Evolutionary conservation across 2,329 filamentous ascomycete species (phyloP).

Genomic region (Massarina eburnea): DNA sequence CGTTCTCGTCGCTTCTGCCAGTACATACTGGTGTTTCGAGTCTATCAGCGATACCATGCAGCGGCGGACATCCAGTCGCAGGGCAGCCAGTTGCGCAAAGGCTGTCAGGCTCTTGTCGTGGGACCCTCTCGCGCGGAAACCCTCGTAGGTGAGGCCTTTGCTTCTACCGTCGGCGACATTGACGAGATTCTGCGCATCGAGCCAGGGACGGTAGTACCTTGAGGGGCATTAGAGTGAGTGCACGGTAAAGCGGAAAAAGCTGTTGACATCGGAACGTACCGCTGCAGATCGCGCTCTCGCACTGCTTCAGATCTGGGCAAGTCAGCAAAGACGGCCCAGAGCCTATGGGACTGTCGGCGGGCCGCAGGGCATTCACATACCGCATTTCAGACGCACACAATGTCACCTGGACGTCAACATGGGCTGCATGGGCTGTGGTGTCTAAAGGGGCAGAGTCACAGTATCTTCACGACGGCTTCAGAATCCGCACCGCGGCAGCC

Average conservation of each 20-base stretch:
- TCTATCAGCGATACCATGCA: conserved; percentile 43
- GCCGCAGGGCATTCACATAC: too few relatives aligned
- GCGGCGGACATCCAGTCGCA: conserved; percentile 36
- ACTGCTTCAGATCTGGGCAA: conserved; percentile 14
- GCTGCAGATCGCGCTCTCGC: conserved; percentile 33
- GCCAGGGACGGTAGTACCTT: conserved; percentile 41
- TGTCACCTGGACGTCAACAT: too few relatives aligned
- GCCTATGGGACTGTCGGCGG: too few relatives aligned
- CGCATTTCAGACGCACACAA: too few relatives aligned
- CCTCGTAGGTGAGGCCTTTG: conserved; percentile 28
- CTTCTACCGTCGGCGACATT: conserved; percentile 24
- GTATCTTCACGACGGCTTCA: background rate
- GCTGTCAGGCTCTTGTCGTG: conserved; percentile 36
- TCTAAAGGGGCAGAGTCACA: too few relatives aligned
- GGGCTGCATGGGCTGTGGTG: too few relatives aligned
- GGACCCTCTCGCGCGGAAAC: conserved; percentile 22
- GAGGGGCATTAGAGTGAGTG: background rate
- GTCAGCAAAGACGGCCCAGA: too few relatives aligned
- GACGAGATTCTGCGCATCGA: conserved; percentile 37
- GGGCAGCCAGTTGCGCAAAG: conserved; percentile 39
- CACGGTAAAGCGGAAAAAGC: background rate
- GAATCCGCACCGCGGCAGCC: background rate
- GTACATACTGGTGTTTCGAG: conserved; percentile 40
- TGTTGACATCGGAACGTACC: conserved; percentile 15
- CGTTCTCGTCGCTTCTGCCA: conserved; percentile 42